Evolutionary conservation across 176 grass and related monocot genomes (phyloP).

Genomic region (Stipa capillata): DNA sequence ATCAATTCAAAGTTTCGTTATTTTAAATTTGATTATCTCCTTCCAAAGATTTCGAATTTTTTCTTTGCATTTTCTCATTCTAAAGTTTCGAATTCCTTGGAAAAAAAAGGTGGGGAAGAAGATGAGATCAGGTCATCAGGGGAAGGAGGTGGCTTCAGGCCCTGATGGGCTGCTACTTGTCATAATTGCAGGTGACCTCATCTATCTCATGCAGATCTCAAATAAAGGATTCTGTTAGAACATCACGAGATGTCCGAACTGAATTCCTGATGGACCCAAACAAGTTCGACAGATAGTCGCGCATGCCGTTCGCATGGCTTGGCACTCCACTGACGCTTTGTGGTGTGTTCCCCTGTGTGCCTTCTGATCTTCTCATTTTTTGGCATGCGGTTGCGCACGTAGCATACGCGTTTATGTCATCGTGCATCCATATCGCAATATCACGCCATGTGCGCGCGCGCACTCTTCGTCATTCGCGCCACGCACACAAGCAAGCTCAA

Average conservation of each 20-base stretch:
- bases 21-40: too few species aligned
- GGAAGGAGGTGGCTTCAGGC: too few species aligned
- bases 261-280: neutral
- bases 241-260: neutral
- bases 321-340: neutral
- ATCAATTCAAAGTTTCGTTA: too few species aligned
- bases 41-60: too few species aligned
- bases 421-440: neutral
- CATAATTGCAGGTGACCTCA: too few species aligned
- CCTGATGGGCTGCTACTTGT: too few species aligned
- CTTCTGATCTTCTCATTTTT: neutral
- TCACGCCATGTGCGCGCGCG: constrained; percentile 1
- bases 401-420: neutral
- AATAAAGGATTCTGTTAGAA: neutral
- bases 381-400: neutral
- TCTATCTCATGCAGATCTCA: neutral
- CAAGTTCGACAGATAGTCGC: neutral
- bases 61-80: too few species aligned
- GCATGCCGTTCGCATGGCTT: constrained; percentile 11
- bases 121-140: too few species aligned
- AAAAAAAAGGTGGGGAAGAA: too few species aligned
- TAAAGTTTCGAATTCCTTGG: too few species aligned
- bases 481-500: neutral
- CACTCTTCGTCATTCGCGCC: neutral
- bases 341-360: neutral